Evolutionary conservation across 139 green algal species (phyloP), one percentile per base, ranked within the genome.

Genomic region (Chlamydomonas urium): DNA sequence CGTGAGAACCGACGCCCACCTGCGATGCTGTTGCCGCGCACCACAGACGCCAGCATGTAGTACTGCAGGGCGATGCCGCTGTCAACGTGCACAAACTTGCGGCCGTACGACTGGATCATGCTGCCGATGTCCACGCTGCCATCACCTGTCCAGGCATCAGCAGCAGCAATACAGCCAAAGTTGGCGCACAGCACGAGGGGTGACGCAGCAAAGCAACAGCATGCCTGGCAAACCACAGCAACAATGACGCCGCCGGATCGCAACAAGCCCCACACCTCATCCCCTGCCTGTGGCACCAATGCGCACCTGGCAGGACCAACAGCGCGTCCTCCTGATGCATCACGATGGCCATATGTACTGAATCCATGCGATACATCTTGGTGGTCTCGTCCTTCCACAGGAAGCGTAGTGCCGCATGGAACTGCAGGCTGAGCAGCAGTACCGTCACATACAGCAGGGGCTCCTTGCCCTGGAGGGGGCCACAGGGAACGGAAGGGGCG

Each of bases 371-470:
- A 75, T 87, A 89, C 33, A 79, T 73, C 14, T 73, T 56, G 4
- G 88, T 74, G 31, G 77, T 73, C 21, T 88, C 66, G 48, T 90
- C 78, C 65, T 71, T 74, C 79, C 75, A 85, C 66, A 81, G 65
- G 65, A 81, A 78, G 34, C 61, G 59, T 14, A 82, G 71, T 24
- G 63, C 77, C 4, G 60, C 31, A 0, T 56, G 59, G 71, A 91
- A 88, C 77, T 97, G 92, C 71, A 95, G 76, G 47, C 68, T 90
- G 47, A 96, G 83, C 77, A 97, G 77, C 75, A 95, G 86, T 57
- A 97, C 89, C 28, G 84, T 89, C 4, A 85, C 76, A 75, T 95
- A 97, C 62, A 78, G 50, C 72, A 78, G 29, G 4, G 72, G 72
- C 71, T 85, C 79, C 75, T 75, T 75, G 38, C 79, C 79, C n/a